Evolutionary conservation across 495 filamentous ascomycete genomes (phyloP).

Genomic region (Penicillium cataractarum): DNA sequence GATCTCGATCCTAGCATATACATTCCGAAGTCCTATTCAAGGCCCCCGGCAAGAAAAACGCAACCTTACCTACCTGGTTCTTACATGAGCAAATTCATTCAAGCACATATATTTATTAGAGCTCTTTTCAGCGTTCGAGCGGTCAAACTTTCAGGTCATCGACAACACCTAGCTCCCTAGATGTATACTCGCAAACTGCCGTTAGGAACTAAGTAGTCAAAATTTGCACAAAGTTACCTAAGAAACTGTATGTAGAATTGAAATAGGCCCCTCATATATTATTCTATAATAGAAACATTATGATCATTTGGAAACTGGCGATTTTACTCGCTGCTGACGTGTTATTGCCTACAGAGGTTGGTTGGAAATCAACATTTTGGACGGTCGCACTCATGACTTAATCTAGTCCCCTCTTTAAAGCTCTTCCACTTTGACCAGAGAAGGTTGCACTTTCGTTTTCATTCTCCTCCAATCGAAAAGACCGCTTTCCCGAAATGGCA

Average conservation of each 20-base stretch:
- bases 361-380: not conserved
- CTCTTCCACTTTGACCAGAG: not conserved
- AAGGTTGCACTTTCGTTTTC: not conserved
- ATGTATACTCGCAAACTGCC: too few species aligned
- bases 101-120: too few species aligned
- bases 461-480: not conserved
- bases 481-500: constrained; percentile 9
- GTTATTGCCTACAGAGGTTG: not conserved
- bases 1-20: not conserved
- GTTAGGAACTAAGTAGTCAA: too few species aligned
- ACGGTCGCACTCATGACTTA: not conserved
- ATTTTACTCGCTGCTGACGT: not conserved
- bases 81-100: too few species aligned
- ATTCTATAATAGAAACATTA: not conserved
- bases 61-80: too few species aligned
- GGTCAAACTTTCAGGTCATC: too few species aligned
- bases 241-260: not conserved
- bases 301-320: not conserved
- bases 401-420: not conserved
- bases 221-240: too few species aligned
- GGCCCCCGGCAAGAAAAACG: too few species aligned
- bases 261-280: not conserved
- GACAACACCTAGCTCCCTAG: too few species aligned
- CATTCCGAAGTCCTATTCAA: not conserved
- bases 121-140: too few species aligned